These are phyloP conservation scores for Phytophthora lateralis DNA, from an alignment of 352 stramenopile species.

Conservation along the genomic window DNA sequence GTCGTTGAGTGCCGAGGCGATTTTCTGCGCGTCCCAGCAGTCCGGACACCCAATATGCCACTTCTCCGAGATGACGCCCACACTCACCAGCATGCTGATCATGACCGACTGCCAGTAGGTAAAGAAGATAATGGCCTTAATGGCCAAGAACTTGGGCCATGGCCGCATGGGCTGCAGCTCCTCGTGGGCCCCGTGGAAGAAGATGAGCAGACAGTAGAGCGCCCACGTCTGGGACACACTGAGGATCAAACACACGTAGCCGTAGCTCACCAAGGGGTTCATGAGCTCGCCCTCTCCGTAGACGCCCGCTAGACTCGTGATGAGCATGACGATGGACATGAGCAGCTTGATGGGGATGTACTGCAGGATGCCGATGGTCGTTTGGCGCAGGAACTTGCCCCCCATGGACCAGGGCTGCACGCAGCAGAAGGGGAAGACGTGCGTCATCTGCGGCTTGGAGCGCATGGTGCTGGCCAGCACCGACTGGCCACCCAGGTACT, in stretches of 20 bases:
- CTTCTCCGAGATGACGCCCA: conserved; percentile 86
- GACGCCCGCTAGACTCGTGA: conserved; percentile 83
- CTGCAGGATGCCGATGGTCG: conserved; percentile 92
- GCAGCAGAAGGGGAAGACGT: conserved; percentile 88
- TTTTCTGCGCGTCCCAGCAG: conserved; percentile 86
- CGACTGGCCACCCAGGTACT: conserved; percentile 85
- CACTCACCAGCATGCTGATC: conserved; percentile 88
- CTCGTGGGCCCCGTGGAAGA: conserved; percentile 92
- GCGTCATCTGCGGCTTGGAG: conserved; percentile 84
- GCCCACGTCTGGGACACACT: conserved; percentile 92
- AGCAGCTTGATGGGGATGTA: conserved; percentile 92
- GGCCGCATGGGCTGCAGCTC: conserved; percentile 90
- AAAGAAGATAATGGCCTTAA: conserved; percentile 96
- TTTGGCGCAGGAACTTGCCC: conserved; percentile 92
- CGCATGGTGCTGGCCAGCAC: conserved; percentile 85
- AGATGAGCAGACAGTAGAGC: conserved; percentile 94
- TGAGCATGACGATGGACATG: conserved; percentile 87
- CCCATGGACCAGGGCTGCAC: conserved; percentile 91
- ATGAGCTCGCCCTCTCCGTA: conserved; percentile 91
- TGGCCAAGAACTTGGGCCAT: conserved; percentile 93
- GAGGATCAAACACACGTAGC: conserved; percentile 92
- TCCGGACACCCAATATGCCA: conserved; percentile 85
- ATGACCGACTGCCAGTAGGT: conserved; percentile 95
- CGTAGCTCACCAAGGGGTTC: conserved; percentile 82
- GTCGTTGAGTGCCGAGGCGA: conserved; percentile 92